A percentile compares a stretch with the other conserved stretches of the same genome.
Evolutionary conservation across 441 rosid species (phyloP).

Genomic region (Populus tomentosa): DNA sequence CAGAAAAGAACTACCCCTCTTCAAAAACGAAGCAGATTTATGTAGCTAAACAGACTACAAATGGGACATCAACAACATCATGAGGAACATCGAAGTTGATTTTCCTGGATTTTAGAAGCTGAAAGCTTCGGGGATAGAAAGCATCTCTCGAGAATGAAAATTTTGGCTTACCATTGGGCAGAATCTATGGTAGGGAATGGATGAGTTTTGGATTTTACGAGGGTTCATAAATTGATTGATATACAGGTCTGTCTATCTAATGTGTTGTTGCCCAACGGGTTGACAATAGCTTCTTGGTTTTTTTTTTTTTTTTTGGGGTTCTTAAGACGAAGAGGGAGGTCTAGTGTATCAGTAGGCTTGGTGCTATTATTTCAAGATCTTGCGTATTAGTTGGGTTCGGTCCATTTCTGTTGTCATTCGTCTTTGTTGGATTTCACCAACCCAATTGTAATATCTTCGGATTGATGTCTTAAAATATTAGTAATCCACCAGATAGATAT

Average conservation of each 20-base stretch:
- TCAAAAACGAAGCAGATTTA: constrained; percentile 91
- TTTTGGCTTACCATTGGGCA: constrained; percentile 13
- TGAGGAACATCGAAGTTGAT: constrained; percentile 16
- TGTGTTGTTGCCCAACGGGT: constrained; percentile 5
- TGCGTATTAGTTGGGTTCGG: neutral
- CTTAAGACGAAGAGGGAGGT: neutral
- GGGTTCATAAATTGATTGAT: constrained; percentile 5
- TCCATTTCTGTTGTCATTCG: neutral
- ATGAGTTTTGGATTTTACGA: constrained; percentile 5
- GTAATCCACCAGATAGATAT: constrained; percentile 9
- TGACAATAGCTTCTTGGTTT: constrained; percentile 10
- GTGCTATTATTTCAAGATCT: neutral
- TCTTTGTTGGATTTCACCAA: constrained; percentile 4
- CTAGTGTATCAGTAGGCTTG: constrained; percentile 1
- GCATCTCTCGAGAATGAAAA: constrained; percentile 8
- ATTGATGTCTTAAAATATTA: constrained; percentile 16
- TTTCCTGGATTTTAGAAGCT: constrained; percentile 3
- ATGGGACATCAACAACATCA: constrained; percentile 31
- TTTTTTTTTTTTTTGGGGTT: neutral
- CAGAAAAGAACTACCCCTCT: constrained; percentile 59
- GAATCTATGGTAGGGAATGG: constrained; percentile 7
- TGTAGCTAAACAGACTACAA: constrained; percentile 83
- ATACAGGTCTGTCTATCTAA: neutral
- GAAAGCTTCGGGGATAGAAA: neutral
- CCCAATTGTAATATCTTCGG: constrained; percentile 15